phyloP scores from a whole-genome alignment of 2,329 filamentous ascomycete genomes.

The Herpotrichia juniperi region DNA sequence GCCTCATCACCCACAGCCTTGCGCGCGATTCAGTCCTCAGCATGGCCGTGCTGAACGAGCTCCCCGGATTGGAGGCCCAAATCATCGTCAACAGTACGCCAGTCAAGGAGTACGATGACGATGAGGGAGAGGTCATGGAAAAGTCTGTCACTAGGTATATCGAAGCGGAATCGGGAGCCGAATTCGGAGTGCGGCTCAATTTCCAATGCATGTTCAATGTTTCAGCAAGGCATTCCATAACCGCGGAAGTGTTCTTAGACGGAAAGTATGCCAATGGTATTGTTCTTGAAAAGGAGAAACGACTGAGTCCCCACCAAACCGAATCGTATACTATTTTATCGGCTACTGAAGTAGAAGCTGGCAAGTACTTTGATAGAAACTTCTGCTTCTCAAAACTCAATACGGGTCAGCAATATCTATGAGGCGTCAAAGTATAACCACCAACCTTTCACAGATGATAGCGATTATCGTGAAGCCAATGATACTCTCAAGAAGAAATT shows the following conservation, averaged over 20 bases:
- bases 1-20: neutral
- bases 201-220: neutral
- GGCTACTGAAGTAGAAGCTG: neutral
- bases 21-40: neutral
- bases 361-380: neutral
- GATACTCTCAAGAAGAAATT: neutral
- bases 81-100: slow-evolving; percentile 24
- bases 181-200: neutral
- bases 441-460: neutral
- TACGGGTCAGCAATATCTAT: neutral
- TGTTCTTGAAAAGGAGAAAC: too few species aligned
- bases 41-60: slow-evolving; percentile 26
- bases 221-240: neutral
- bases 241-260: neutral
- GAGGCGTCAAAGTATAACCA: too few species aligned
- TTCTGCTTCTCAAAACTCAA: neutral
- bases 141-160: slow-evolving; percentile 29
- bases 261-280: neutral
- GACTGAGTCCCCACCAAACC: too few species aligned
- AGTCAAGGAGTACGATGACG: slow-evolving; percentile 24
- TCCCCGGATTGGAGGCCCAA: slow-evolving; percentile 18
- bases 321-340: neutral
- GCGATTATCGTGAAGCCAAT: neutral
- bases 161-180: slow-evolving; percentile 14
- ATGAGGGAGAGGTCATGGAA: slow-evolving; percentile 8